These are phyloP conservation scores for Cercospora sojina DNA, from an alignment of 2,329 filamentous ascomycete species.

Conservation along the genomic window DNA sequence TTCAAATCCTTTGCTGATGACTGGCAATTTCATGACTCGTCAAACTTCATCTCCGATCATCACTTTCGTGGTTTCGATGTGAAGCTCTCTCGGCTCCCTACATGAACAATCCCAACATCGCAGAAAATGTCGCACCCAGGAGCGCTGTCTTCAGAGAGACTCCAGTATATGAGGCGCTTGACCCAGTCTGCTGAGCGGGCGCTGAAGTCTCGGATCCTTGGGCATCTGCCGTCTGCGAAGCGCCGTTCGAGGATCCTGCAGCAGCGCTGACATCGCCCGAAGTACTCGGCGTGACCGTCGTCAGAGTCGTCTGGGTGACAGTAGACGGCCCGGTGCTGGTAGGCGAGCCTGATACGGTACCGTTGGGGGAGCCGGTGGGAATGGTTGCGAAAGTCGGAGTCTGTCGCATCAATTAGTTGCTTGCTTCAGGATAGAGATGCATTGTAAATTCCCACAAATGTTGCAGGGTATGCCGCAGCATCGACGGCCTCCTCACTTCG, in stretches of 20 bases:
- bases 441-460: neutral
- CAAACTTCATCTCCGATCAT: neutral
- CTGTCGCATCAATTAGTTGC: neutral
- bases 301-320: neutral
- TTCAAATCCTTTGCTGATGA: too few species aligned
- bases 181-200: neutral
- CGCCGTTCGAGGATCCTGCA: neutral
- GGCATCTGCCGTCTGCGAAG: neutral
- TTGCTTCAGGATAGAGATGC: neutral
- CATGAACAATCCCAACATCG: neutral
- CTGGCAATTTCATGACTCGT: neutral
- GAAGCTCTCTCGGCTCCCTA: neutral
- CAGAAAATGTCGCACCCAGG: neutral
- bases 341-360: neutral
- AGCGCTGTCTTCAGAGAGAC: neutral
- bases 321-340: neutral
- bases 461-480: constrained; percentile 4
- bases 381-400: neutral
- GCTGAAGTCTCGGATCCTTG: neutral
- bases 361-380: neutral
- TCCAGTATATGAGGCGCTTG: neutral
- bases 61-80: neutral
- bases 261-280: neutral
- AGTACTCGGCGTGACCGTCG: neutral
- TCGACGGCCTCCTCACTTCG: constrained; percentile 8